Evolutionary conservation across 352 stramenopile species (phyloP), one percentile per base, ranked within the genome.

Genomic region (Globisporangium uncinulatum): DNA sequence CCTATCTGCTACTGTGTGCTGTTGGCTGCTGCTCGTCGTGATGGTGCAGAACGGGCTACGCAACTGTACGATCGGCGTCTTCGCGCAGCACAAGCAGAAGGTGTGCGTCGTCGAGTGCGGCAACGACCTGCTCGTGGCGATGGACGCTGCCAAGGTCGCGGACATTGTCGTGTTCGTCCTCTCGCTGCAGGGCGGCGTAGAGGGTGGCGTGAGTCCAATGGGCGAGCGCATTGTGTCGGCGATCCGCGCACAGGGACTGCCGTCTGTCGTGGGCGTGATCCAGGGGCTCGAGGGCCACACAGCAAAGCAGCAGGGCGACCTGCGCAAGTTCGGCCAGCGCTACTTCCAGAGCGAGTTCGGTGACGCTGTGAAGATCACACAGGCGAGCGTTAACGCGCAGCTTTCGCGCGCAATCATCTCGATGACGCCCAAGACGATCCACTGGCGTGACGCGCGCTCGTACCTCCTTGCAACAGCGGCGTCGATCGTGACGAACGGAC

Each of bases 181-280:
- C 56, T 82, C 83, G 11, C 79, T 92, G 48, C 70, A 87, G 44
- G 68, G 86, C 53, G 86, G 93, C 50, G 79, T 83, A 5, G 91
- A 96, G 45, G 78, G 85, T 36, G 79, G 92, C 50, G 69, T 98
- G 41, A 96, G 96, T 60, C 62, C 81, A 14, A 69, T 85, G 50
- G 93, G 94, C 5, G 83, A 97, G 57, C 73, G 81, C 36, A 89
- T 98, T 41, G 70, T 99, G 50, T 92, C 86, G 48, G 90, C 92
- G 4, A 73, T 99, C 48, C 96, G 97, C 54, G 89, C 85, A 13
- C 94, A 98, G 61, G 94, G 95, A 32, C 61, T 98, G 29, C 94
- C 93, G 0, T 86, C 90, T 4, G 85, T 87, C 0, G 78, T 96
- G 17, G 89, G 89, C 14, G 70, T 95, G 21, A 76, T 96, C 53